Evolutionary conservation across 441 rosid genomes (phyloP), one percentile per base, ranked within the genome.

Genomic region (Gossypium davidsonii): DNA sequence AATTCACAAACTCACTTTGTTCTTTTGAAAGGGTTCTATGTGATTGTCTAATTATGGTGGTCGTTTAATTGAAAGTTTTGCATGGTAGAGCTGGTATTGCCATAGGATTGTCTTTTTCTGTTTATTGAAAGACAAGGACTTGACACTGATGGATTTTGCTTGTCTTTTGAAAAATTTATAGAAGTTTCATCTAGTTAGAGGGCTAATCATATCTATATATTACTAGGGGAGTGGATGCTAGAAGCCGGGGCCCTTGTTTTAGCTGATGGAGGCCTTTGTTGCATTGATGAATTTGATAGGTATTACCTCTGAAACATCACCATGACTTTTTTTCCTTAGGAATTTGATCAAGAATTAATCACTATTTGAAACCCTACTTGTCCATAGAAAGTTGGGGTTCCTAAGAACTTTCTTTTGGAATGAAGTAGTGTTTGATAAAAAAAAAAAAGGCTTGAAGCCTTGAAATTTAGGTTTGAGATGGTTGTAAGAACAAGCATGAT

Each of bases 161-260:
- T 65, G 12, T 20, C 52, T 70, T 17, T 20, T 57, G n/a, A 3
- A 21, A 37, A 74, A 69, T 59, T 28, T 51, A 58, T 55, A 42
- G n/a, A 11, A 42, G 60, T 52, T 56, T 70, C 56, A 60, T 78
- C 34, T 63, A 37, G 14, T 80, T 39, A 39, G 61, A 37, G 42
- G 44, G 42, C 58, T 78, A 66, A 72, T 53, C 42, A 37, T 37
- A 37, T 37, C 42, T 37, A 37, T 74, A 10, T 67, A 34, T 80
- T 72, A 23, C n/a, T 73, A 95, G 99, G 99, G 68, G 98, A 95
- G 82, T 93, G 99, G 98, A 87, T 93, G 95, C 75, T 95, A 82
- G 99, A 95, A 88, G 99, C 99, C 70, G 99, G 99, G 37, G 99
- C 99, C 69, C 97, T 95, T 80, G 99, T 95, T 81, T 83, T 95